Evolutionary conservation across 75 land plant species (phyloP), one percentile per base, ranked within the genome.

Genomic region (Picea sitchensis): DNA sequence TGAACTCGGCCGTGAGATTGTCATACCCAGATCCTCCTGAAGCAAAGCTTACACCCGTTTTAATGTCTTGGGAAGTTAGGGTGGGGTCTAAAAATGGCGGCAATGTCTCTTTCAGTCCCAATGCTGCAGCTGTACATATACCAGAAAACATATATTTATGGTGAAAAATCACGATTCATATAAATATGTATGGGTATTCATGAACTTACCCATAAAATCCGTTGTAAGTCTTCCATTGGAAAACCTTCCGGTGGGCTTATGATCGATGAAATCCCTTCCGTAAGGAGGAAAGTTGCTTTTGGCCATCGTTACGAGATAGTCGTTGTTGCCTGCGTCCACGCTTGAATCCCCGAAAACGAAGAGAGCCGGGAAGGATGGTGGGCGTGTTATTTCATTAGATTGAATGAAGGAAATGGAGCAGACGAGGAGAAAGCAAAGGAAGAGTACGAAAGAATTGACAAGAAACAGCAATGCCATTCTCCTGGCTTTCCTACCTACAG

Each of bases 11-110:
- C 0, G 83, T 82, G 31, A 82, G 84, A 81, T 86, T 84, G 78
- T 89, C 91, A 61, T 78, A 86, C n/a, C 90, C 88, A 23, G 90
- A 85, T 65, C 85, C 85, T 17, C 87, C 90, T 6, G 90, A 88
- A 60, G 90, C 90, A 78, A 89, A 89, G 81, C 88, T 83, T 34
- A 89, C 91, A 23, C 88, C 91, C n/a, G 80, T 78, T 13, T 82
- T 76, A 26, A 89, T 83, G 56, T 89, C 84, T 63, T 41, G 31
- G 36, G 86, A 84, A 61, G 56, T 23, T 65, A 80, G 82, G 2
- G 73, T 18, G 0, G 84, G 88, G 80, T 89, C 88, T 41, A 89
- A 82, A 51, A 84, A 89, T 0, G 91, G 81, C 18, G 91, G 91
- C 14, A 89, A 64, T 36, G 82, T 71, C 32, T 78, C 79, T 71